phyloP scores from a whole-genome alignment of 441 rosid genomes.

The Corymbia citriodora region DNA sequence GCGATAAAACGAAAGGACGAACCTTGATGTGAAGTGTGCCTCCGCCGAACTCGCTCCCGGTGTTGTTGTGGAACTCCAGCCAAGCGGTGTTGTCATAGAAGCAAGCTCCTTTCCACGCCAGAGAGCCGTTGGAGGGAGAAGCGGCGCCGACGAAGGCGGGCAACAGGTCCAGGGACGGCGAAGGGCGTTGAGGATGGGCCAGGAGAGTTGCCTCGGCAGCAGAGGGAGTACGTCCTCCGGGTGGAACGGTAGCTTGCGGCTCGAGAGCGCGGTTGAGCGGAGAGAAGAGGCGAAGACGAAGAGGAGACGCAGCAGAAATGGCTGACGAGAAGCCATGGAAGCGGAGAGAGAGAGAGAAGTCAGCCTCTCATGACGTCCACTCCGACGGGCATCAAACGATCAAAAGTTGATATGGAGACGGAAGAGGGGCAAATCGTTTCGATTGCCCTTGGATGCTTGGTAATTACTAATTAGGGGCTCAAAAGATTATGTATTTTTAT shows the following conservation, averaged over 20 bases:
- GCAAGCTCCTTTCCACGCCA: conserved; percentile 89
- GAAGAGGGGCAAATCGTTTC: neutral
- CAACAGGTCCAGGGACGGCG: conserved; percentile 60
- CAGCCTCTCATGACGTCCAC: neutral
- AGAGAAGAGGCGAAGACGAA: neutral
- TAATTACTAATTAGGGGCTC: neutral
- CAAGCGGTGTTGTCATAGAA: conserved; percentile 71
- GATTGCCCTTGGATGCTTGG: neutral
- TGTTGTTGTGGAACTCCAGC: conserved; percentile 85
- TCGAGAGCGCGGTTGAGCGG: neutral
- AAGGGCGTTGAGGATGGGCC: conserved; percentile 74
- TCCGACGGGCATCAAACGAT: neutral
- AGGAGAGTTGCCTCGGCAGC: conserved; percentile 60
- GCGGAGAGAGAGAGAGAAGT: neutral
- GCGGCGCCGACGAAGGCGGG: conserved; percentile 84
- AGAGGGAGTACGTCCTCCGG: conserved; percentile 70
- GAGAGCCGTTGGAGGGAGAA: conserved; percentile 32
- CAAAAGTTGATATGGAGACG: neutral
- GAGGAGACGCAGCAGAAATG: neutral
- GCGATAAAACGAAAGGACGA: neutral
- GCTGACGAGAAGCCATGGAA: neutral
- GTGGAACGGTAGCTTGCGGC: conserved; percentile 50
- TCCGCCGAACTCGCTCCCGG: conserved; percentile 74
- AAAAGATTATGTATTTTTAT: fast-evolving
- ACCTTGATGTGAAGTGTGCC: conserved; percentile 96